These are phyloP conservation scores for Nemania sp. DNA, from an alignment of 2,329 filamentous ascomycete species.

Conservation along the genomic window DNA sequence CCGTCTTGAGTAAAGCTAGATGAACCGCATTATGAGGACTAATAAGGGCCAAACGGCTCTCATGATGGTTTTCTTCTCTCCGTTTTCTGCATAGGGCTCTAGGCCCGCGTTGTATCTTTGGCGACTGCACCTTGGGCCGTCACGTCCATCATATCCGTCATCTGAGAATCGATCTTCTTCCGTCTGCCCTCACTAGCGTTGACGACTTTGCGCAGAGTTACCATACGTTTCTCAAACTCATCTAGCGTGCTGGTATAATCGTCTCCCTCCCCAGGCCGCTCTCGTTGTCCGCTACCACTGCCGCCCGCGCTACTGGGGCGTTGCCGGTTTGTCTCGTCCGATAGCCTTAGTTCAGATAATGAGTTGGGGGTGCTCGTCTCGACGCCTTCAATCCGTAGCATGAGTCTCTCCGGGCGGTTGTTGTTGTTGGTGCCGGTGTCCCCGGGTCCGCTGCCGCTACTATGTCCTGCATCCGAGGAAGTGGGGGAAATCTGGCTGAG, in stretches of 20 bases:
- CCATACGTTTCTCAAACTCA: conserved; percentile 64
- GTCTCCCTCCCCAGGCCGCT: conserved; percentile 42
- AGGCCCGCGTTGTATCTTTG: conserved; percentile 2
- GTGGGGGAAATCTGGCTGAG: conserved; percentile 49
- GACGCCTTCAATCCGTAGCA: conserved; percentile 66
- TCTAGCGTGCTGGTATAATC: conserved; percentile 58
- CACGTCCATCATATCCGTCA: conserved; percentile 6
- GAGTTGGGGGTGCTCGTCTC: conserved; percentile 42
- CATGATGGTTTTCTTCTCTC: neutral
- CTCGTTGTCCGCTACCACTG: conserved; percentile 39
- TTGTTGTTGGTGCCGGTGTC: conserved; percentile 18
- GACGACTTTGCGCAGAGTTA: conserved; percentile 56
- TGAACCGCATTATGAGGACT: neutral
- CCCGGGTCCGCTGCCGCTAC: conserved; percentile 43
- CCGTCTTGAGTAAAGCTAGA: too few species aligned
- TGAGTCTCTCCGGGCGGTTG: conserved; percentile 50
- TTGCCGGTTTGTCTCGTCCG: conserved; percentile 35
- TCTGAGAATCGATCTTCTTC: conserved; percentile 38
- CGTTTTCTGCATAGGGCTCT: neutral
- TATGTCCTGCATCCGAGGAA: conserved; percentile 38
- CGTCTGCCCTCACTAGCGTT: conserved; percentile 54
- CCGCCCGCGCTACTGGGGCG: conserved; percentile 34
- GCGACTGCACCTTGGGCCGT: neutral
- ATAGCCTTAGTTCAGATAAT: conserved; percentile 43
- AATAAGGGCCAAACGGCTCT: neutral